phyloP scores from a whole-genome alignment of 768 basidiomycete species.

The Hemileccinum rubropunctum region DNA sequence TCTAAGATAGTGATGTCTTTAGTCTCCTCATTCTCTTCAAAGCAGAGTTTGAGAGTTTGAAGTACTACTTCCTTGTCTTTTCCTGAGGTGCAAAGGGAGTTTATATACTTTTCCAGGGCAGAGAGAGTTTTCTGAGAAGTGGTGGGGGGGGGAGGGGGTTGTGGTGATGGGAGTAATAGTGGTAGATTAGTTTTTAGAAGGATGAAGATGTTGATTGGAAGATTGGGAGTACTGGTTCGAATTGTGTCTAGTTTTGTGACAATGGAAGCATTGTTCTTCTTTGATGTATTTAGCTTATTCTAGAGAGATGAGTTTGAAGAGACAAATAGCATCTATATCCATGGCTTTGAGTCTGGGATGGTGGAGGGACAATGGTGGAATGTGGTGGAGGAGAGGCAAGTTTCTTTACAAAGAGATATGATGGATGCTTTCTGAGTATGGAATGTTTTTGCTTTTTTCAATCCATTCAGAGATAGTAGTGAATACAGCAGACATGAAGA shows the following conservation, averaged over 20 bases:
- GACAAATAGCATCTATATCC: background rate
- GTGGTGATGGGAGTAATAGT: background rate
- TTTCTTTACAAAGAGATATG: background rate
- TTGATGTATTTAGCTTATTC: background rate
- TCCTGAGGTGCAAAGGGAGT: background rate
- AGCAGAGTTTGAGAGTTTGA: background rate
- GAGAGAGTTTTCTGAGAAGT: background rate
- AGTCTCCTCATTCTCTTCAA: background rate
- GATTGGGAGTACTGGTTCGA: background rate
- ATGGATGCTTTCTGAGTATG: background rate
- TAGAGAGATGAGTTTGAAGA: background rate
- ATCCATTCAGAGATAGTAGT: too few relatives aligned
- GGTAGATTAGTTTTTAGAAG: background rate
- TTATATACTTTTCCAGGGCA: background rate
- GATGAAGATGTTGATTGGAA: background rate
- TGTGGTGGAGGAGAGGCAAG: background rate
- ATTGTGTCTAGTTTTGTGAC: background rate
- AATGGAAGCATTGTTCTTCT: background rate
- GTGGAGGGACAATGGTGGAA: background rate
- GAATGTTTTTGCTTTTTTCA: too few relatives aligned
- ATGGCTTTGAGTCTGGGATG: background rate
- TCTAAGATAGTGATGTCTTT: background rate
- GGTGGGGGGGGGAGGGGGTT: background rate
- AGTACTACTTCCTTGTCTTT: background rate
- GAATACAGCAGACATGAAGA: too few relatives aligned